Conservation (phyloP, 805 yeast species). For the Metschnikowia baotianmanensis region DNA sequence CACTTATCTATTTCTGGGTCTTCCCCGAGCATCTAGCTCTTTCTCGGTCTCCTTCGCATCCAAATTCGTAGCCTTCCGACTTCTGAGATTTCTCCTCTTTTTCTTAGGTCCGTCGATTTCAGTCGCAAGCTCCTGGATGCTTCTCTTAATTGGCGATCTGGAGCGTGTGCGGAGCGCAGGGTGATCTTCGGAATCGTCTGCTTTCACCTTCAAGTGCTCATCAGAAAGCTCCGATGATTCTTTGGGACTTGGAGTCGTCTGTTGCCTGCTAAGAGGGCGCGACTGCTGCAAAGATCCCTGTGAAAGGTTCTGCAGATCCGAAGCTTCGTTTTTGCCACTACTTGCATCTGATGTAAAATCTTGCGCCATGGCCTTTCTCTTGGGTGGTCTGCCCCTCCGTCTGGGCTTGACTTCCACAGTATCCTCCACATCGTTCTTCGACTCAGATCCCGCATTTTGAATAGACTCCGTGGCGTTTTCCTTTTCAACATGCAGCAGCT, state of each 20-base stretch:
- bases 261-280: too few relatives aligned
- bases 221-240: neutral
- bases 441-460: neutral
- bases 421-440: neutral
- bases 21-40: conserved; percentile 12
- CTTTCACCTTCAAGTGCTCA: conserved; percentile 1
- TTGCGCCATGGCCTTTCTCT: too few relatives aligned
- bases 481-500: neutral
- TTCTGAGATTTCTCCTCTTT: conserved; percentile 12
- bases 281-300: too few relatives aligned
- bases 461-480: neutral
- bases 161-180: conserved; percentile 21
- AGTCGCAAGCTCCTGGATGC: conserved; percentile 19
- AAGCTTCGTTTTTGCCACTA: too few relatives aligned
- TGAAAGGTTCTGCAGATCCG: too few relatives aligned
- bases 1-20: conserved; percentile 11
- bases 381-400: neutral
- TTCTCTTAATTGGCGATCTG: conserved; percentile 19
- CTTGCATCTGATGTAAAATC: too few relatives aligned
- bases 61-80: conserved; percentile 4
- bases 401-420: neutral
- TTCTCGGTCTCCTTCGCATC: conserved; percentile 4
- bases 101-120: conserved; percentile 16
- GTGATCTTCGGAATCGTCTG: conserved; percentile 9
- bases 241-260: too few relatives aligned